Evolutionary conservation across 2,329 filamentous ascomycete species (phyloP).

Genomic region (Neonectria magnoliae): DNA sequence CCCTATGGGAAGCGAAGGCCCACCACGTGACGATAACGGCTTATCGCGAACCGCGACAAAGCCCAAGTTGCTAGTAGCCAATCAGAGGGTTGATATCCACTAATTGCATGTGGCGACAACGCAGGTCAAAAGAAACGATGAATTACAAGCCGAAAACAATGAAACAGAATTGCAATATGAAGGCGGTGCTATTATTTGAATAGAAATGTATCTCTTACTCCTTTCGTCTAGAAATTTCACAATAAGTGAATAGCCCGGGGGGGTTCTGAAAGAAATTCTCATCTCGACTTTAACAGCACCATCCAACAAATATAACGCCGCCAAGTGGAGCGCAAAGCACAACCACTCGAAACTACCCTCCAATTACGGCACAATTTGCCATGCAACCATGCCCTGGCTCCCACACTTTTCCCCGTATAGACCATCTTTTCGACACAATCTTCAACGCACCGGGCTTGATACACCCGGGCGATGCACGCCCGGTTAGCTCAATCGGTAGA

Average conservation of each 20-base stretch:
- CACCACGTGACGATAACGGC: constrained; percentile 47
- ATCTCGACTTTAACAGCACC: not conserved
- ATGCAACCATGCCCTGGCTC: constrained; percentile 11
- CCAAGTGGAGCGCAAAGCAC: constrained; percentile 7
- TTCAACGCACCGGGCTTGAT: constrained; percentile 4
- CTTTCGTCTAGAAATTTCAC: not conserved
- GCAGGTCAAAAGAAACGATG: not conserved
- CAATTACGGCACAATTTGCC: constrained; percentile 9
- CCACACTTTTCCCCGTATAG: constrained; percentile 6
- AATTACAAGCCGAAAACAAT: not conserved
- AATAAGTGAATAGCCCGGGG: not conserved
- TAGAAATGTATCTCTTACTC: not conserved
- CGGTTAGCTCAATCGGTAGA: constrained; percentile 59
- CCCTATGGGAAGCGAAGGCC: constrained; percentile 49
- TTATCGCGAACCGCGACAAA: constrained; percentile 30
- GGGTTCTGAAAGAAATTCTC: not conserved
- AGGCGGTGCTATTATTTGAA: not conserved
- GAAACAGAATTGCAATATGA: not conserved
- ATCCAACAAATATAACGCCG: not conserved
- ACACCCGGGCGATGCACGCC: constrained; percentile 59
- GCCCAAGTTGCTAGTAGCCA: not conserved
- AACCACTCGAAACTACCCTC: constrained; percentile 7
- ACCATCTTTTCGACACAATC: not conserved
- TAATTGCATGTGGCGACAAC: not conserved
- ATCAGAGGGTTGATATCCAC: not conserved